Evolutionary conservation across 176 grass and related monocot species (phyloP).

Genomic region (Rhynchospora breviuscula): DNA sequence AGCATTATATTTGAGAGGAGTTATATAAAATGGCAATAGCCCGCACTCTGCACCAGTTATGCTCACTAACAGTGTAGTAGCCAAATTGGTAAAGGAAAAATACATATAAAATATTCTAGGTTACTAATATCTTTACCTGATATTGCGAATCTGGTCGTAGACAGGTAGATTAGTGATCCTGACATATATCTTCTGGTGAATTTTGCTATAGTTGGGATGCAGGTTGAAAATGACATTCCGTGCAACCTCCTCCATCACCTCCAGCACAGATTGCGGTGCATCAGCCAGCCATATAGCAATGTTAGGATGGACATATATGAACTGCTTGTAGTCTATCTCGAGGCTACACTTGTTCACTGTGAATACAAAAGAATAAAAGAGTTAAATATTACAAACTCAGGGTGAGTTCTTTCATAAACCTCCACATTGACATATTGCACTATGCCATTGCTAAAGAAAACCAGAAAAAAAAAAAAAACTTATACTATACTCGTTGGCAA

Average conservation of each 20-base stretch:
- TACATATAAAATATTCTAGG: not conserved
- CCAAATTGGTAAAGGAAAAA: not conserved
- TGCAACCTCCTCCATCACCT: slow-evolving; percentile 95
- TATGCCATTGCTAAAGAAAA: too few species aligned
- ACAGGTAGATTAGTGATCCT: slow-evolving; percentile 90
- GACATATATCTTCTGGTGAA: slow-evolving; percentile 91
- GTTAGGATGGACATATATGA: slow-evolving; percentile 85
- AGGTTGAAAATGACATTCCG: slow-evolving; percentile 93
- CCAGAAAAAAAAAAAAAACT: not conserved
- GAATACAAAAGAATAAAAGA: slow-evolving; percentile 19
- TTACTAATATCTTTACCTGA: slow-evolving; percentile 48
- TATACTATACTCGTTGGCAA: not conserved
- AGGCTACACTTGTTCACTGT: slow-evolving; percentile 92
- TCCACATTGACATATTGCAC: too few species aligned
- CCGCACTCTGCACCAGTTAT: not conserved
- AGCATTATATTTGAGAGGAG: not conserved
- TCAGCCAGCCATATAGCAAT: slow-evolving; percentile 98
- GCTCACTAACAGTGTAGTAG: not conserved
- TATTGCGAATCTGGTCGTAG: slow-evolving; percentile 94
- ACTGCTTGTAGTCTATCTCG: slow-evolving; percentile 95
- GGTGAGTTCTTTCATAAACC: not conserved
- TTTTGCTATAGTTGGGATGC: slow-evolving; percentile 93
- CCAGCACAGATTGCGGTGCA: slow-evolving; percentile 90
- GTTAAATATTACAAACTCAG: not conserved
- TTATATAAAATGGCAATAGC: not conserved